phyloP scores from a whole-genome alignment of 176 grass and related monocot species.

The Avena eriantha region DNA sequence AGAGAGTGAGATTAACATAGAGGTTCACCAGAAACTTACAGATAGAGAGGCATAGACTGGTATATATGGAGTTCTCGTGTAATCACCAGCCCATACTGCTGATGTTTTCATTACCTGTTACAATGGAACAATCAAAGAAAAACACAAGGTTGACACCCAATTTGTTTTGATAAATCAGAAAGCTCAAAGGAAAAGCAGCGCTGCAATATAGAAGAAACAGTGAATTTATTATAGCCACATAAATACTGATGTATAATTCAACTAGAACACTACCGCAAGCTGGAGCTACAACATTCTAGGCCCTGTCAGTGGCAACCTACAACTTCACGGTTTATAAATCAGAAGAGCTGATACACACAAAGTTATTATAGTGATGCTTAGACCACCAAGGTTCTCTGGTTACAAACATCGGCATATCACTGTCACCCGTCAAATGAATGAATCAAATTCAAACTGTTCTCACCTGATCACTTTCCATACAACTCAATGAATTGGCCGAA shows the following conservation, averaged over 20 bases:
- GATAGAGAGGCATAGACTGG: constrained; percentile 78
- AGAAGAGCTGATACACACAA: background rate
- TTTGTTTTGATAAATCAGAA: constrained; percentile 8
- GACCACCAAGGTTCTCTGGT: background rate
- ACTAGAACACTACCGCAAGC: constrained; percentile 19
- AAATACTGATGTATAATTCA: background rate
- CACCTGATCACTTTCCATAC: constrained; percentile 73
- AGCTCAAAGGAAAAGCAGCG: constrained; percentile 17
- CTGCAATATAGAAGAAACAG: background rate
- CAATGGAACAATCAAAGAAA: constrained; percentile 44
- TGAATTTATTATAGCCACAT: background rate
- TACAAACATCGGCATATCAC: background rate
- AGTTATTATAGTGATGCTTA: background rate
- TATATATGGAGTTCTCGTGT: constrained; percentile 78
- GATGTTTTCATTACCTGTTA: constrained; percentile 62
- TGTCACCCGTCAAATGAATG: constrained; percentile 22
- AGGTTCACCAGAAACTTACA: constrained; percentile 57
- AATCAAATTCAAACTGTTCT: constrained; percentile 30
- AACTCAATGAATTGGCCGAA: constrained; percentile 61
- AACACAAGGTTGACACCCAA: background rate
- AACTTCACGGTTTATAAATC: constrained; percentile 16
- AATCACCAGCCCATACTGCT: constrained; percentile 59
- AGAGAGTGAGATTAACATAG: background rate
- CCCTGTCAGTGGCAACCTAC: background rate
- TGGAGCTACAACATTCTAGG: constrained; percentile 7